Evolutionary conservation across 176 grass and related monocot species (phyloP), one percentile per base, ranked within the genome.

Genomic region (Bonia amplexicaulis): DNA sequence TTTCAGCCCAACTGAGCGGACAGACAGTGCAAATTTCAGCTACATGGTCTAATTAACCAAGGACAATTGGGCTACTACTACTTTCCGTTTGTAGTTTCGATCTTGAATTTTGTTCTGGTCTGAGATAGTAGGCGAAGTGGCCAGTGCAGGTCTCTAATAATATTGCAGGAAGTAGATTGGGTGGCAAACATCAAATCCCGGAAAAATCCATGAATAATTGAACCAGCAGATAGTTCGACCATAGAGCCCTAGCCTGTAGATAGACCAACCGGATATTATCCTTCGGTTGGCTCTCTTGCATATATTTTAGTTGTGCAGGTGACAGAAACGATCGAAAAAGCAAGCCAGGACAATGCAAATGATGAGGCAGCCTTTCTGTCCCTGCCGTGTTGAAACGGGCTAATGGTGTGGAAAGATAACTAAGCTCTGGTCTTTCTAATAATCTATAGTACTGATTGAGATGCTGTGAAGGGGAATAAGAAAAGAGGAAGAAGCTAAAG

Each of bases 281-380:
- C 2, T 10, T 22, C 2, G 23, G 46, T 54, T 12, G 22, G 29
- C 22, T 42, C 6, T 26, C 12, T 49, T 25, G 68, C 35, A 12
- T 9, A 2, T 64, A 59, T 62, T 61, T 3, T 3, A 76, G 33
- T 37, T 42, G 19, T 10, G 23, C 59, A 60, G 7, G 27, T 49
- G 42, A 83, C 54, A 7, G 4, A 16, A 61, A 45, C 44, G 44
- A 45, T 45, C 41, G 44, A 85, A 80, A 74, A 74, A 62, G 66
- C 55, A 76, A 54, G 20, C 6, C 71, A 70, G 63, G 71, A 77
- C 70, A 71, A 0, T 1, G 46, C 54, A 62, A 39, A 77, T 82
- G 71, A 90, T 81, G 83, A 88, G 35, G 89, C 77, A 74, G 80
- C 80, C 68, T 72, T 82, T 74, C 37, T 80, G 73, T 60, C 60